These are phyloP conservation scores for Mycena chlorophos DNA, from an alignment of 768 basidiomycete genomes.

Conservation along the genomic window DNA sequence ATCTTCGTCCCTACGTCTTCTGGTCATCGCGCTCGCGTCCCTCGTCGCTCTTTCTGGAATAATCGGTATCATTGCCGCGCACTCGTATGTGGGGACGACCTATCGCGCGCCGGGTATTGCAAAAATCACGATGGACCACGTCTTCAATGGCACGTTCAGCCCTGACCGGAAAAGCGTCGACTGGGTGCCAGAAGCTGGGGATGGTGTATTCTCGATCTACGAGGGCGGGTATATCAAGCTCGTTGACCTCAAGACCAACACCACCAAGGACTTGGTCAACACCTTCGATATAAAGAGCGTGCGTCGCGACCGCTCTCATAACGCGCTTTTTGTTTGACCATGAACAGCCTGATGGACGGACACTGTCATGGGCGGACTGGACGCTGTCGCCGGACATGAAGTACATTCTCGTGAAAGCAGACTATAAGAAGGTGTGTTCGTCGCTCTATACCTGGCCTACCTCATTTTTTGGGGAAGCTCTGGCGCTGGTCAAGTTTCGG, in stretches of 20 bases:
- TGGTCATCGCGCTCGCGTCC: slow-evolving; percentile 59
- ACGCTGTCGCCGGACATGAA: slow-evolving; percentile 89
- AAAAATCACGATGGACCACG: slow-evolving; percentile 83
- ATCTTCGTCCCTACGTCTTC: slow-evolving; percentile 54
- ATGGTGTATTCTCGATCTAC: slow-evolving; percentile 82
- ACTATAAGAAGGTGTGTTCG: slow-evolving; percentile 63
- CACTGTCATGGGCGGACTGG: slow-evolving; percentile 62
- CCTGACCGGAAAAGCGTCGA: slow-evolving; percentile 49
- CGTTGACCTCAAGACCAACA: slow-evolving; percentile 77
- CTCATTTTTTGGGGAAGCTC: slow-evolving; percentile 56
- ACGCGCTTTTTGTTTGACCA: slow-evolving; percentile 5
- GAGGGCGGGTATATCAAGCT: slow-evolving; percentile 70
- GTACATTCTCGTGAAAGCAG: slow-evolving; percentile 79
- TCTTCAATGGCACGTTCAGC: slow-evolving; percentile 89
- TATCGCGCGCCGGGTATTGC: slow-evolving; percentile 54
- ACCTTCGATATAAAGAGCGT: slow-evolving; percentile 66
- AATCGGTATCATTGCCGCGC: slow-evolving; percentile 79
- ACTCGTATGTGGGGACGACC: slow-evolving; percentile 61
- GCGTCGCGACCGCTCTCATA: slow-evolving; percentile 20
- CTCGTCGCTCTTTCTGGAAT: slow-evolving; percentile 61
- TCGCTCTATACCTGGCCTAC: slow-evolving; percentile 8
- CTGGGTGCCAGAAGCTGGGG: slow-evolving; percentile 96
- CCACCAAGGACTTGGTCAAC: slow-evolving; percentile 60
- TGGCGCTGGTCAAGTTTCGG: slow-evolving; percentile 92
- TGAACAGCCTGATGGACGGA: slow-evolving; percentile 55